Evolutionary conservation across 345 rosid species (phyloP), one percentile per base, ranked within the genome.

Genomic region (Abelmoschus esculentus): DNA sequence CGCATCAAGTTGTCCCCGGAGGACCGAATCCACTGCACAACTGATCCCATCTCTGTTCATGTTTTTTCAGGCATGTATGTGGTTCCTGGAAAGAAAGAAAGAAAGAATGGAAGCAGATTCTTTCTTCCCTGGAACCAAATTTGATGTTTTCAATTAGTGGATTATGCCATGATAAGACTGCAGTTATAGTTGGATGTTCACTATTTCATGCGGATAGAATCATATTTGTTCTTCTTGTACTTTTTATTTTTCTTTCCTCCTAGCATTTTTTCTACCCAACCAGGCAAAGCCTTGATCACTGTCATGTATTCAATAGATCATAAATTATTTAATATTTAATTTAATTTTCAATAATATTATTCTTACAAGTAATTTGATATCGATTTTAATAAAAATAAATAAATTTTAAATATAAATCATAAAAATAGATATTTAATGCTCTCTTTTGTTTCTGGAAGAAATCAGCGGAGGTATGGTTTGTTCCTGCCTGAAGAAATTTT

Each of bases 1-100:
- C 85, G 3, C 59, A 74, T 65, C 69, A 69, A 57, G 42, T 17
- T 46, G 86, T 84, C 53, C 87, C 90, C 0, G 80, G 80, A 22
- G 90, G 90, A 60, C 90, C 87, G 4, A 84, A 86, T 67, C 87
- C 90, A 11, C 87, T 86, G 71, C 90, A 86, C 73, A 86, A 86
- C 69, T 86, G 71, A 79, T 29, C 14, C 10, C 26, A 54, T 14
- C 36, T 29, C 40, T 70, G 55, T 42, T 44, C 14, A 38, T 38
- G 32, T 71, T 50, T 53, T 17, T 18, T 2, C 57, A 53, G 26
- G 28, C 18, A 66, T 29, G 53, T 3, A n/a, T n/a, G 7, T 71
- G 53, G 62, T 66, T 77, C 73, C 11, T 12, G 15, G 61, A 4
- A 57, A 57, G 61, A 57, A 57, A 3, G 10, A 7, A 4, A 3